Percentiles rank a stretch among this genome's conserved stretches.
These are phyloP conservation scores for Hirsutella minnesotensis DNA, from an alignment of 2,329 filamentous ascomycete genomes.

Conservation along the genomic window DNA sequence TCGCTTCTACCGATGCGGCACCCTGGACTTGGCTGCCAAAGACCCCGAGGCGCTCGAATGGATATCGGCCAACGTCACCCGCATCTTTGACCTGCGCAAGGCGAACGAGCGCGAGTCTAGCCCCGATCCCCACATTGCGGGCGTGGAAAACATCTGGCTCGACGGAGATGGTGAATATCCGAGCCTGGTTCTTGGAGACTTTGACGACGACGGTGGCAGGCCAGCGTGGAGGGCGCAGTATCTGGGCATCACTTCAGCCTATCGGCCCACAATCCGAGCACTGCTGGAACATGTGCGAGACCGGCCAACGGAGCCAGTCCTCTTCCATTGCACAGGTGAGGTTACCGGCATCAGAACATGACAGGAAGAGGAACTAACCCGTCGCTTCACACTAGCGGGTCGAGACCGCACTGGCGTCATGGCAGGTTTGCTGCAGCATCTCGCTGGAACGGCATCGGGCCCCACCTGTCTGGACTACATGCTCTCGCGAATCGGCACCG, in stretches of 20 bases:
- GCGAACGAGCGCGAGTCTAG: conserved; percentile 25
- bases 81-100: conserved; percentile 40
- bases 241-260: conserved; percentile 30
- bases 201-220: conserved; percentile 32
- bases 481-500: conserved; percentile 40
- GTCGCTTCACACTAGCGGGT: conserved; percentile 27
- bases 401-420: conserved; percentile 43
- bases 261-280: conserved; percentile 27
- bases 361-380: background rate
- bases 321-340: conserved; percentile 44
- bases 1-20: conserved; percentile 34
- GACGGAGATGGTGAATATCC: conserved; percentile 21
- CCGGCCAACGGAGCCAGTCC: conserved; percentile 27
- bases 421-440: conserved; percentile 34
- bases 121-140: conserved; percentile 32
- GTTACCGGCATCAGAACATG: background rate
- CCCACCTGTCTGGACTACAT: conserved; percentile 36
- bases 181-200: conserved; percentile 24
- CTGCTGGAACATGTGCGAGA: conserved; percentile 38
- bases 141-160: conserved; percentile 34
- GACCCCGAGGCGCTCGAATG: conserved; percentile 12
- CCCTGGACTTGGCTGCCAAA: conserved; percentile 16
- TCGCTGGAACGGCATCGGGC: conserved; percentile 33
- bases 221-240: conserved; percentile 34
- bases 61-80: conserved; percentile 25